Conservation (phyloP, 176 grass and related monocot species). For the Bolboschoenus planiculmis region DNA sequence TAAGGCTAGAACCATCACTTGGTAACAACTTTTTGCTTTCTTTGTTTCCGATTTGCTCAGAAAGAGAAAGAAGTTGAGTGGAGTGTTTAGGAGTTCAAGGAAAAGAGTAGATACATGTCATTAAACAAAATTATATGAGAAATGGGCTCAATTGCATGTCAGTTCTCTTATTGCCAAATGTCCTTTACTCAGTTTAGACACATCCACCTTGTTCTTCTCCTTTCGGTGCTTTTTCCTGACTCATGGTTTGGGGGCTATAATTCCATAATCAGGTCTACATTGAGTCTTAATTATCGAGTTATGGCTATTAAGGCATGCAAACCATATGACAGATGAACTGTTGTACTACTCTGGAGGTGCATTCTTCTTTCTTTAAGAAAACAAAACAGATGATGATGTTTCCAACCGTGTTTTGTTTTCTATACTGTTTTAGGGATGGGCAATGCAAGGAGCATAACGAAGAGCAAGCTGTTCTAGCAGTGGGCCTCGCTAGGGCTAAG, state of each 20-base stretch:
- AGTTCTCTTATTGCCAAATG: neutral
- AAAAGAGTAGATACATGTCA: neutral
- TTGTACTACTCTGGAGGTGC: neutral
- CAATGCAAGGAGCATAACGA: constrained; percentile 84
- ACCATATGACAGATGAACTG: neutral
- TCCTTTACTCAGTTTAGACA: neutral
- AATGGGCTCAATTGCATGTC: neutral
- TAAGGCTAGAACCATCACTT: constrained; percentile 12
- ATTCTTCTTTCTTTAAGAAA: neutral
- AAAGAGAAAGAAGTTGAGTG: neutral
- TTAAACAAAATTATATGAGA: neutral
- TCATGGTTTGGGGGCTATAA: neutral
- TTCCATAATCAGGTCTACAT: neutral
- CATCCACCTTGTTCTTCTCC: neutral
- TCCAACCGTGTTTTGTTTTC: neutral
- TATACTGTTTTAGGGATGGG: constrained; percentile 57
- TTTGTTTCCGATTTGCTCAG: neutral
- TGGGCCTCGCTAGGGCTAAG: constrained; percentile 78
- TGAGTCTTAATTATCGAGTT: neutral
- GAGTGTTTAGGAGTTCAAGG: neutral
- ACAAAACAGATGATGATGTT: neutral
- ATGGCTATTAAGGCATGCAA: neutral
- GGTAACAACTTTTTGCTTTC: neutral
- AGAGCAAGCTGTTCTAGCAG: constrained; percentile 85
- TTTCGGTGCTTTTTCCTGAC: neutral